These are phyloP conservation scores for Rickenella mellea DNA, from an alignment of 768 basidiomycete genomes.

Conservation along the genomic window DNA sequence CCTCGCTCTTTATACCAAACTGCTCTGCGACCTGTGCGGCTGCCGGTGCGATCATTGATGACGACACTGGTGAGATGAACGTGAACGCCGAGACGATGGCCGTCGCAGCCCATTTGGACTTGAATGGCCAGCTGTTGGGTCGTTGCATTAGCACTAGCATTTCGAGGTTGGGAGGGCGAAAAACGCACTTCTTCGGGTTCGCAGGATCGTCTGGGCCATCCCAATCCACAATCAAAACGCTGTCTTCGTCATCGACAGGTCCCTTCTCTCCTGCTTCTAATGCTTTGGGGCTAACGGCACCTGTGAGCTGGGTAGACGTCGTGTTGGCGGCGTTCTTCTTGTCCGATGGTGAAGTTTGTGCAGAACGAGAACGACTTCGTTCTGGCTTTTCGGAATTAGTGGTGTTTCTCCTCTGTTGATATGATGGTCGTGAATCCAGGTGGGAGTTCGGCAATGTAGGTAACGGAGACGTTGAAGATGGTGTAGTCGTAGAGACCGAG, in stretches of 20 bases:
- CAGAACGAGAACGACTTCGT: too few species aligned
- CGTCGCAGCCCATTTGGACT: constrained; percentile 56
- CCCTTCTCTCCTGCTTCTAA: not conserved
- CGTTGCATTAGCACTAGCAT: not conserved
- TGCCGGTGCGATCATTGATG: constrained; percentile 69
- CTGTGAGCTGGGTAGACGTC: not conserved
- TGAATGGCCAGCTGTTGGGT: constrained; percentile 42
- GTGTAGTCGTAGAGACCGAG: too few species aligned
- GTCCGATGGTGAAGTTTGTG: too few species aligned
- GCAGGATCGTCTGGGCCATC: constrained; percentile 25
- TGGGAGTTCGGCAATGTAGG: too few species aligned
- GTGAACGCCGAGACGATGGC: constrained; percentile 59
- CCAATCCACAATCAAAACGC: constrained; percentile 21
- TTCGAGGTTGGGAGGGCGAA: not conserved
- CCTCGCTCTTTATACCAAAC: constrained; percentile 43
- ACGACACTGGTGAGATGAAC: constrained; percentile 60
- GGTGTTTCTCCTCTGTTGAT: too few species aligned
- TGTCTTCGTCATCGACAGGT: too few species aligned
- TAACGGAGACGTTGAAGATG: too few species aligned
- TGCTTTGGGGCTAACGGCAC: not conserved
- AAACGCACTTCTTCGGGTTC: constrained; percentile 24
- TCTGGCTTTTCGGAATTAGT: too few species aligned
- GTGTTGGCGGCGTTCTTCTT: too few species aligned
- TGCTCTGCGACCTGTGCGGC: constrained; percentile 35
- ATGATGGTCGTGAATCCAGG: too few species aligned